Conservation (phyloP, 2,329 filamentous ascomycete species). For the Penicillium corylophilum region DNA sequence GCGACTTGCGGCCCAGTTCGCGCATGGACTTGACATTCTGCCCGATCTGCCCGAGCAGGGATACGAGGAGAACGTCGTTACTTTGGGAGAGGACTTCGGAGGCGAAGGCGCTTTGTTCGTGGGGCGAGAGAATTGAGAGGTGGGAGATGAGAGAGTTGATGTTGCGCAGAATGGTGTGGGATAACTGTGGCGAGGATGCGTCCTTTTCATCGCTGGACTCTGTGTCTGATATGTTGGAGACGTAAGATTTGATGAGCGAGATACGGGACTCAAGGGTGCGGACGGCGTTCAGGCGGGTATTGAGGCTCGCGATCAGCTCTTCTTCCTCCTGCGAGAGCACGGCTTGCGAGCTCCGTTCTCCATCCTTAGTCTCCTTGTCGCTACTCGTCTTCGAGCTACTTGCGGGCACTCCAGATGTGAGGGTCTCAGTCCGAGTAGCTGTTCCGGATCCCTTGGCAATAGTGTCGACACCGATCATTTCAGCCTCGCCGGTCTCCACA, state of each 20-base stretch:
- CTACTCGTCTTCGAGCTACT: conserved; percentile 8
- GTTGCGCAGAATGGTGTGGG: conserved; percentile 77
- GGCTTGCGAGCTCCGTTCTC: conserved; percentile 21
- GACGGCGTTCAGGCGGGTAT: conserved; percentile 86
- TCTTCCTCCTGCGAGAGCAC: conserved; percentile 61
- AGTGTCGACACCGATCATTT: conserved; percentile 97
- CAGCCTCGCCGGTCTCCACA: conserved; percentile 89
- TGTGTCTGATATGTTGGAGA: conserved; percentile 64
- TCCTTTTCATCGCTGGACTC: conserved; percentile 49
- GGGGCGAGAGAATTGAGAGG: conserved; percentile 75
- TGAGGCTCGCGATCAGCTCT: conserved; percentile 67
- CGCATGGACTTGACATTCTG: conserved; percentile 69
- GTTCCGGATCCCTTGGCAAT: conserved; percentile 82
- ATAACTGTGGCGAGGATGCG: conserved; percentile 54
- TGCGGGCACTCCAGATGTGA: conserved; percentile 15
- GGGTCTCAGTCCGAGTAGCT: conserved; percentile 60
- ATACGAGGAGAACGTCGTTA: conserved; percentile 79
- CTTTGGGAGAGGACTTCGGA: conserved; percentile 72
- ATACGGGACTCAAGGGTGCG: conserved; percentile 85
- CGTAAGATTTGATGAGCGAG: conserved; percentile 71
- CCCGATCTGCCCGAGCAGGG: conserved; percentile 72
- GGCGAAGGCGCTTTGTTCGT: conserved; percentile 64
- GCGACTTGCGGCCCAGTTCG: conserved; percentile 73
- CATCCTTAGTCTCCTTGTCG: conserved; percentile 15
- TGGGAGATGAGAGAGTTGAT: conserved; percentile 83